Conservation (phyloP, 2,329 filamentous ascomycete species). For the Ophiostoma pallidulum region DNA sequence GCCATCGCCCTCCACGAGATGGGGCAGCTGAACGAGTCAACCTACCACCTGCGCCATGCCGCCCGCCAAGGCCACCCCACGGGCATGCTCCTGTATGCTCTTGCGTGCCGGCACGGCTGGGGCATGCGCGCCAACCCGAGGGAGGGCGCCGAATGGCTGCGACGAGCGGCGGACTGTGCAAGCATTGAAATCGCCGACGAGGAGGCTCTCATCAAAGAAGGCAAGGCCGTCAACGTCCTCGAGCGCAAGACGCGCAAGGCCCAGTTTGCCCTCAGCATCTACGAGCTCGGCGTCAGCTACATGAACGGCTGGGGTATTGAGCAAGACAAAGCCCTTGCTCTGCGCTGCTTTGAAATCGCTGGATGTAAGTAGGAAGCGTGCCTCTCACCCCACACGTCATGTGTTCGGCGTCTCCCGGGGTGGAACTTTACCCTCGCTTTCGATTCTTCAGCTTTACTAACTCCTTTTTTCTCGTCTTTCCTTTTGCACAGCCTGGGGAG, state of each 20-base stretch:
- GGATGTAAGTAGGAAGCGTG: constrained; percentile 58
- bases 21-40: constrained; percentile 83
- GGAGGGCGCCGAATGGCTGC: constrained; percentile 86
- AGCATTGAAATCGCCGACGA: constrained; percentile 77
- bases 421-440: neutral
- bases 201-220: constrained; percentile 54
- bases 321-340: constrained; percentile 77
- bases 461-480: neutral
- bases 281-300: constrained; percentile 91
- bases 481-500: constrained; percentile 64
- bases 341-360: constrained; percentile 94
- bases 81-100: constrained; percentile 89
- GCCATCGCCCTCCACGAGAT: constrained; percentile 85
- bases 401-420: too few relatives aligned
- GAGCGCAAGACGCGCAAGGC: constrained; percentile 79
- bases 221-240: constrained; percentile 52
- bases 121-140: constrained; percentile 87
- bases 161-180: constrained; percentile 79
- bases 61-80: constrained; percentile 80
- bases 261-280: constrained; percentile 90
- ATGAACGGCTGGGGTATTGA: constrained; percentile 98
- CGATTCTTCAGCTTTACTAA: neutral
- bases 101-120: constrained; percentile 95
- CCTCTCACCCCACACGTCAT: too few relatives aligned
- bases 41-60: constrained; percentile 87